Evolutionary conservation across 2,329 filamentous ascomycete genomes (phyloP), one percentile per base, ranked within the genome.

Genomic region (Fusarium scirpi): DNA sequence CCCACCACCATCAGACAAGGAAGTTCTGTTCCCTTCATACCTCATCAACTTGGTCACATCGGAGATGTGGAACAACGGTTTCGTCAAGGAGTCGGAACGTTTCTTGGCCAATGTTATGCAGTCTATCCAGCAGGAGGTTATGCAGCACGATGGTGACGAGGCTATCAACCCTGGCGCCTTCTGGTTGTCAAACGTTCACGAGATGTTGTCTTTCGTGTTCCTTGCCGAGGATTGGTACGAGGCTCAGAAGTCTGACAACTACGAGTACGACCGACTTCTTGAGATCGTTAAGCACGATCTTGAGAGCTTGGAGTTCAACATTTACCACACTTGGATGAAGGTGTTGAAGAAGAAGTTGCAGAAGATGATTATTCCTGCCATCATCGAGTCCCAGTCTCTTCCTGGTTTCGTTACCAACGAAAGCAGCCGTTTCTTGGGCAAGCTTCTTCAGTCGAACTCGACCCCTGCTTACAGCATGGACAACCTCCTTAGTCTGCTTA

Each of bases 281-380:
- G 96, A 99, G 82, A 98, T 99, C 80, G 96, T 99, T 79, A 99
- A 99, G 87, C 96, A 99, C 80, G 96, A 99, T 80, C 86, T 99
- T 54, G 96, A 99, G 84, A 97, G 93, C 82, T 86, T 99, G 70
- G 96, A 99, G 83, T 99, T 99, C 86, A 99, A 99, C 85, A 99
- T 99, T 76, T 99, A 99, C 83, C 96, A 99, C 83, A 99, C 96
- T 27, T 99, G 96, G 96, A 99, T 99, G 96, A 99, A 99, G 87
- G 93, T 98, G 61, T 85, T 99, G 78, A 99, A 99, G 89, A 98
- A 98, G 90, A 97, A 97, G 85, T 87, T 99, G 70, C 94, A 97
- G 77, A 98, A 98, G 88, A 99, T 99, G 96, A 97, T 99, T 77
- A 97, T 99, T 56, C 96, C 96, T 2, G 96, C 96, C 59, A 99